Percentiles rank a stretch among this genome's conserved stretches.
These are phyloP conservation scores for Yamadazyma sp. DNA, from an alignment of 1,139 yeast genomes.

Conservation along the genomic window DNA sequence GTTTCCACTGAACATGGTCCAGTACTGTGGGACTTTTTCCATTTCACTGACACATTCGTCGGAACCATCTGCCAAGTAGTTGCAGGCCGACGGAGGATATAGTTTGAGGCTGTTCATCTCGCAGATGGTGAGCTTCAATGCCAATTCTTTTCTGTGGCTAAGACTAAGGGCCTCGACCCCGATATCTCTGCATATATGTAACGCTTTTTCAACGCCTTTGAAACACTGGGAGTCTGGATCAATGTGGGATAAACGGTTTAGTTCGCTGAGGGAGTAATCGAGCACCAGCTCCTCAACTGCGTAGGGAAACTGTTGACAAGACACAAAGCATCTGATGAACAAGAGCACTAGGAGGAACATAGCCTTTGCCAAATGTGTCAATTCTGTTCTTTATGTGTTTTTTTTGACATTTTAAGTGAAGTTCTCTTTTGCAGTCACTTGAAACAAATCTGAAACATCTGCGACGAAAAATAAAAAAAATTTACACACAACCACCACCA, in stretches of 20 bases:
- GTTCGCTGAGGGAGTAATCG: constrained; percentile 5
- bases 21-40: constrained; percentile 50
- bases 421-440: constrained; percentile 8
- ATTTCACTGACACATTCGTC: constrained; percentile 39
- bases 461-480: constrained; percentile 1
- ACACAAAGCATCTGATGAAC: neutral
- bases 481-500: neutral
- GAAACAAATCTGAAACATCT: constrained; percentile 12
- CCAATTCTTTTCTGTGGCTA: constrained; percentile 33
- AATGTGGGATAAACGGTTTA: constrained; percentile 6
- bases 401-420: too few species aligned
- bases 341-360: too few species aligned
- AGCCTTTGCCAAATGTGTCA: too few species aligned
- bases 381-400: too few species aligned
- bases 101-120: constrained; percentile 50
- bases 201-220: constrained; percentile 22
- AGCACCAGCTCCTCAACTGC: neutral
- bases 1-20: constrained; percentile 64
- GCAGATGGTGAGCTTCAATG: constrained; percentile 52
- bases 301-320: neutral
- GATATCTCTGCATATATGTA: constrained; percentile 26
- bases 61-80: constrained; percentile 8
- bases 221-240: constrained; percentile 7
- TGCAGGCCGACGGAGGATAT: constrained; percentile 27
- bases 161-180: constrained; percentile 37